A percentile compares a stretch with the other conserved stretches of the same genome.
Conservation (phyloP, 192 early-diverging fungal species). For the Podila horticola region DNA sequence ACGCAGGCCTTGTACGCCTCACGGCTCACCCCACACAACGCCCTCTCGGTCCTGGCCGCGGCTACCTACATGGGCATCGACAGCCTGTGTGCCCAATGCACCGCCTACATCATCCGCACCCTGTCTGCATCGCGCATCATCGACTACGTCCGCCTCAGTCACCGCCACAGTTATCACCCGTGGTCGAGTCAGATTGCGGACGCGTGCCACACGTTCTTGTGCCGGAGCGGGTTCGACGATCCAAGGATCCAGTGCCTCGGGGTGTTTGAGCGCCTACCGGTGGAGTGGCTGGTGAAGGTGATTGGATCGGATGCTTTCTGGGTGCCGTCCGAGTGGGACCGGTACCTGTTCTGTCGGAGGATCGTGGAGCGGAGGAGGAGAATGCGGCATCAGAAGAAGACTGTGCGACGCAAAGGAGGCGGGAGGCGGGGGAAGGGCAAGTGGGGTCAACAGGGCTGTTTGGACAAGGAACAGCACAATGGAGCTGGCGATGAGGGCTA, state of each 20-base stretch:
- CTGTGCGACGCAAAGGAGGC: constrained; percentile 1
- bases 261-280: constrained; percentile 50
- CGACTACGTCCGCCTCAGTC: constrained; percentile 56
- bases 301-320: constrained; percentile 66
- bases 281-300: constrained; percentile 56
- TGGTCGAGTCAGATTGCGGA: constrained; percentile 57
- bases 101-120: constrained; percentile 31
- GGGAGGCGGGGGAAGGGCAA: neutral
- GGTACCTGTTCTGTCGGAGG: constrained; percentile 56
- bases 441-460: too few relatives aligned
- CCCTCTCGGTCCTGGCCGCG: constrained; percentile 54
- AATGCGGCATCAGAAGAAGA: neutral
- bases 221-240: constrained; percentile 60
- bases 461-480: too few relatives aligned
- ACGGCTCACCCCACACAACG: constrained; percentile 50
- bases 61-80: constrained; percentile 62
- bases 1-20: neutral
- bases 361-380: constrained; percentile 36
- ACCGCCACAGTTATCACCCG: constrained; percentile 52
- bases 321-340: constrained; percentile 68
- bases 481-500: too few relatives aligned
- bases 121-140: constrained; percentile 22
- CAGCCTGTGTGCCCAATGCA: constrained; percentile 53
- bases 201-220: constrained; percentile 62
- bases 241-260: constrained; percentile 30